Evolutionary conservation across 2,329 filamentous ascomycete genomes (phyloP), one percentile per base, ranked within the genome.

Genomic region (Fusarium fujikuroi): DNA sequence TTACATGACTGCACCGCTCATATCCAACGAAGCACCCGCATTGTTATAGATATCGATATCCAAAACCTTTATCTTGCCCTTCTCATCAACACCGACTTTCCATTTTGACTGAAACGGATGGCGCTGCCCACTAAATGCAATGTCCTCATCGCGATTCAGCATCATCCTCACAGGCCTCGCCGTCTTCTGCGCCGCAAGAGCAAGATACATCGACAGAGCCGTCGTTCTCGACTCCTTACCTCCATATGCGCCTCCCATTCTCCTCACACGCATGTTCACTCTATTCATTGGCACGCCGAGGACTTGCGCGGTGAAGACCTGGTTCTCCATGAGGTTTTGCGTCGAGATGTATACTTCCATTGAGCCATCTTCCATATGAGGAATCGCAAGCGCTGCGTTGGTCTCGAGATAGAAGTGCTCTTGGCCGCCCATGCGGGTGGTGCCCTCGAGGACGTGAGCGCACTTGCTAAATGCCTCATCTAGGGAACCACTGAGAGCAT

Each of bases 251-350:
- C 58, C 58, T 3, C 58, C 58, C 58, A 60, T 60, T 25, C 58
- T 39, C 2, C 58, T 8, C 10, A 60, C 58, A 1, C 58, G 36
- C 58, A 60, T 60, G n/a, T 60, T 60, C 0, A 60, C 58, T 34
- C 58, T 40, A 14, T 54, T 60, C 58, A 60, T 60, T 7, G 58
- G 58, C 19, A 60, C 58, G 1, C 58, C 58, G 14, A 60, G 47
- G 3, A 60, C 58, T n/a, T 60, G 58, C 1, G 58, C 58, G 0
- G 47, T 54, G 11, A 60, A 60, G 36, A 60, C 58, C 19, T 60
- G 58, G n/a, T 60, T 60, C 47, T 60, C 58, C 58, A 60, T 60
- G 36, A 60, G 58, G n/a, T 60, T 60, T 1, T 60, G 58, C 0
- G 58, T 60, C 0, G 58, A 60, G 46, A 60, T 60, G 36, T 54